These are phyloP conservation scores for Mallotus repandus DNA, from an alignment of 441 rosid species.

Conservation along the genomic window DNA sequence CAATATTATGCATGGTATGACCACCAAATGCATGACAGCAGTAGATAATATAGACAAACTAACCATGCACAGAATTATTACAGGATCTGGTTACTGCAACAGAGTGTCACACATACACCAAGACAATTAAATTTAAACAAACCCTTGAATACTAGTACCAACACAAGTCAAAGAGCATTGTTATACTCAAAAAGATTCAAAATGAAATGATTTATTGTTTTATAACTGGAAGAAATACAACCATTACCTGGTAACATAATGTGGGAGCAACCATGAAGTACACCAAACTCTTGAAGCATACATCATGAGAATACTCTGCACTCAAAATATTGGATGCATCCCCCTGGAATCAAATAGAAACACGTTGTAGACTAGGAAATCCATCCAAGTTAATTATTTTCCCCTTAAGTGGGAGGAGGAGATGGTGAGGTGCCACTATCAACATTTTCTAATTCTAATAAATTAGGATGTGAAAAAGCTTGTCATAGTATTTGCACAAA, in stretches of 20 bases:
- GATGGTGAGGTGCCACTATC: background rate
- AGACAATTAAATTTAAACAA: background rate
- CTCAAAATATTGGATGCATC: conserved; percentile 31
- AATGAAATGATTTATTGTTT: background rate
- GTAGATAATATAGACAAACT: too few species aligned
- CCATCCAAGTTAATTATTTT: background rate
- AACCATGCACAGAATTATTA: too few species aligned
- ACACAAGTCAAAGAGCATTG: background rate
- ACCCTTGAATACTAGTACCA: background rate
- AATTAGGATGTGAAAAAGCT: background rate
- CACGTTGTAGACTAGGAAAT: conserved; percentile 5
- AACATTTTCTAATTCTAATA: background rate
- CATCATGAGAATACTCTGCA: conserved; percentile 45
- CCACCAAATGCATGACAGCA: too few species aligned
- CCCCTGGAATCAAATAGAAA: conserved; percentile 47
- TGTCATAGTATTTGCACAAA: background rate
- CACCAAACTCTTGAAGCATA: conserved; percentile 73
- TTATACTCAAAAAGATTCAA: background rate
- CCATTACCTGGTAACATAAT: conserved; percentile 90
- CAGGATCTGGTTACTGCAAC: background rate
- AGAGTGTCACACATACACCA: background rate
- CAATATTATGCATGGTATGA: background rate
- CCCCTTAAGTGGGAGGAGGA: background rate
- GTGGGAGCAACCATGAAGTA: conserved; percentile 99
- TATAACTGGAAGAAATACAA: background rate